A percentile compares a stretch with the other conserved stretches of the same genome.
phyloP scores from a whole-genome alignment of 352 stramenopile genomes.

The Pythium volutum region DNA sequence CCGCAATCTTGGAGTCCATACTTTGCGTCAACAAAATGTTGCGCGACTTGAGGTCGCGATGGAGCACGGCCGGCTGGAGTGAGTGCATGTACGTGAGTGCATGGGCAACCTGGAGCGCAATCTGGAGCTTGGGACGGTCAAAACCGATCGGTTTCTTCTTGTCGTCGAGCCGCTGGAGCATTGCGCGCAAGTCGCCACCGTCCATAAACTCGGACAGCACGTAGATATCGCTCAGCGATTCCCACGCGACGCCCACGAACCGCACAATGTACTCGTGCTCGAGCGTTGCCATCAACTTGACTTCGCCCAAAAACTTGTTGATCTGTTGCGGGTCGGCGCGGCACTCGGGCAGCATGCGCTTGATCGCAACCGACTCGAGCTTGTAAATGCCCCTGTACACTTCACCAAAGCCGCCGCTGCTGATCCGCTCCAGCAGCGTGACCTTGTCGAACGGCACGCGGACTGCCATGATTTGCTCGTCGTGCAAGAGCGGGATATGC shows the following conservation, averaged over 20 bases:
- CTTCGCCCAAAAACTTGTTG: conserved; percentile 18
- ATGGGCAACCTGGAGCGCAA: conserved; percentile 15
- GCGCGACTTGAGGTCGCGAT: conserved; percentile 58
- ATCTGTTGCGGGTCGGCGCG: conserved; percentile 47
- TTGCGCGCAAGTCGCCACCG: not conserved
- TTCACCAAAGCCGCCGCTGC: conserved; percentile 1
- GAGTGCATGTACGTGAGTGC: conserved; percentile 8
- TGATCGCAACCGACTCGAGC: conserved; percentile 1
- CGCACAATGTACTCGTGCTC: conserved; percentile 54
- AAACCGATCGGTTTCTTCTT: conserved; percentile 19
- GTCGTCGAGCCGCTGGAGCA: conserved; percentile 12
- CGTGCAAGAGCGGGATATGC: not conserved
- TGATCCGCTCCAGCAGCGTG: not conserved
- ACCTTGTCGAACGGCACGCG: conserved; percentile 9
- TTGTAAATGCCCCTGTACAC: conserved; percentile 9
- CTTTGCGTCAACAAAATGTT: conserved; percentile 35
- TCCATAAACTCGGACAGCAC: conserved; percentile 6
- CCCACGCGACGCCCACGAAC: conserved; percentile 62
- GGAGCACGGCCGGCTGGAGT: conserved; percentile 22
- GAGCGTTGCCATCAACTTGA: conserved; percentile 16
- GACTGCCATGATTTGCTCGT: not conserved
- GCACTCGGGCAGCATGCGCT: conserved; percentile 14
- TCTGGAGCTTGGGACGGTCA: conserved; percentile 30
- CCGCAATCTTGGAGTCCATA: conserved; percentile 7
- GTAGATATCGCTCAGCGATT: conserved; percentile 20